These are phyloP conservation scores for Prunus dulcis DNA, from an alignment of 306 rosid genomes.

Conservation along the genomic window DNA sequence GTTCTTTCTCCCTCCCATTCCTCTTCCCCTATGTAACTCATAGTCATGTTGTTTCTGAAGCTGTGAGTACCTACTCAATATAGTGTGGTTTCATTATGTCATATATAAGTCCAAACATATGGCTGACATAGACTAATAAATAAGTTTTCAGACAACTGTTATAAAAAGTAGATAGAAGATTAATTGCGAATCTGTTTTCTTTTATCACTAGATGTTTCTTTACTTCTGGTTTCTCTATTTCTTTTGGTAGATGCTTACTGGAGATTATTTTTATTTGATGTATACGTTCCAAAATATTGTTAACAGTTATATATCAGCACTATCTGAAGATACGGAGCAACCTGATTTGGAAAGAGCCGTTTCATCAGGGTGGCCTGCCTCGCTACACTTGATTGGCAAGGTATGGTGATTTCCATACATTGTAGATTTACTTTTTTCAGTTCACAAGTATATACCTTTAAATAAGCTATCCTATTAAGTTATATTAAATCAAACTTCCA, in stretches of 20 bases:
- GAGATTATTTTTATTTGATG: background rate
- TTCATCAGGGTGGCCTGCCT: slow-evolving; percentile 90
- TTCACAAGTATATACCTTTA: background rate
- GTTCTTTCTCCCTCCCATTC: background rate
- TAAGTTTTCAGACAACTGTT: slow-evolving; percentile 12
- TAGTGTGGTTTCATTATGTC: no score
- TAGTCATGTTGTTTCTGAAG: slow-evolving; percentile 4
- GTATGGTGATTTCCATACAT: slow-evolving; percentile 30
- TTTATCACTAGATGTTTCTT: background rate
- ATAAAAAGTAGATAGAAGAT: background rate
- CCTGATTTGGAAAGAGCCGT: slow-evolving; percentile 55
- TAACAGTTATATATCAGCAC: slow-evolving; percentile 87
- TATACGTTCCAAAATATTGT: background rate
- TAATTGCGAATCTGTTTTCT: background rate
- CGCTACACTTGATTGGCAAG: slow-evolving; percentile 95
- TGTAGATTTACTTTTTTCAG: background rate
- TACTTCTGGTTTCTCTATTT: background rate
- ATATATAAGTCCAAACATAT: background rate
- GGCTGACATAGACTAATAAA: slow-evolving; percentile 10
- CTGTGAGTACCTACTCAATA: background rate
- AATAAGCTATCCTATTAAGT: background rate
- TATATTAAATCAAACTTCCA: background rate
- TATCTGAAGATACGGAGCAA: slow-evolving; percentile 61
- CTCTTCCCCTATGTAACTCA: background rate
- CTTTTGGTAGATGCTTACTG: background rate